Evolutionary conservation across 306 rosid genomes (phyloP).

Genomic region (Macrotyloma uniflorum): DNA sequence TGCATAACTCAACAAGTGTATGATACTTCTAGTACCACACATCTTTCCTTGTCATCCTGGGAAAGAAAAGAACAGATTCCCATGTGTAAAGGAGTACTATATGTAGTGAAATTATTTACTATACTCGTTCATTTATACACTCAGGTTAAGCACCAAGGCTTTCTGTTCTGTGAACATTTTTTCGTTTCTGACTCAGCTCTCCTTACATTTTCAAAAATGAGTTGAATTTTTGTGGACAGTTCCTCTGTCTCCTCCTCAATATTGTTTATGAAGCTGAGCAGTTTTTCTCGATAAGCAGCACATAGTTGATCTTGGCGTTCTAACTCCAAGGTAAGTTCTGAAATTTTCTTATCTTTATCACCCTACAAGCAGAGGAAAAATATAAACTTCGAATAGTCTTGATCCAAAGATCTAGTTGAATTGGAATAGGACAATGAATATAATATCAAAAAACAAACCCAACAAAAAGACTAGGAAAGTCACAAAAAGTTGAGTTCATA

Average conservation of each 20-base stretch:
- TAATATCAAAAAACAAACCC: neutral
- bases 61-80: constrained; percentile 19
- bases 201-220: constrained; percentile 63
- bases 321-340: constrained; percentile 80
- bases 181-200: constrained; percentile 72
- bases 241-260: constrained; percentile 75
- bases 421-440: neutral
- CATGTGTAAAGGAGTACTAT: constrained; percentile 23
- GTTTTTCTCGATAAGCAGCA: constrained; percentile 66
- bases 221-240: constrained; percentile 70
- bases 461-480: neutral
- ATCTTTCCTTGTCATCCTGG: neutral
- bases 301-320: constrained; percentile 79
- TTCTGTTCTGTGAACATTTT: constrained; percentile 45
- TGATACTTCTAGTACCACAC: neutral
- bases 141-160: constrained; percentile 36
- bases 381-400: neutral
- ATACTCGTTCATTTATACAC: constrained; percentile 27
- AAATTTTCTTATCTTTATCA: constrained; percentile 83
- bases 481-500: neutral
- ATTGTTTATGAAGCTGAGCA: constrained; percentile 63
- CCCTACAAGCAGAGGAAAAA: constrained; percentile 54
- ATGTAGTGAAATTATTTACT: constrained; percentile 38
- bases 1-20: neutral
- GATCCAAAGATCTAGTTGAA: constrained; percentile 12